Evolutionary conservation across 805 yeast genomes (phyloP), one percentile per base, ranked within the genome.

Genomic region (Phaffomyces opuntiae): DNA sequence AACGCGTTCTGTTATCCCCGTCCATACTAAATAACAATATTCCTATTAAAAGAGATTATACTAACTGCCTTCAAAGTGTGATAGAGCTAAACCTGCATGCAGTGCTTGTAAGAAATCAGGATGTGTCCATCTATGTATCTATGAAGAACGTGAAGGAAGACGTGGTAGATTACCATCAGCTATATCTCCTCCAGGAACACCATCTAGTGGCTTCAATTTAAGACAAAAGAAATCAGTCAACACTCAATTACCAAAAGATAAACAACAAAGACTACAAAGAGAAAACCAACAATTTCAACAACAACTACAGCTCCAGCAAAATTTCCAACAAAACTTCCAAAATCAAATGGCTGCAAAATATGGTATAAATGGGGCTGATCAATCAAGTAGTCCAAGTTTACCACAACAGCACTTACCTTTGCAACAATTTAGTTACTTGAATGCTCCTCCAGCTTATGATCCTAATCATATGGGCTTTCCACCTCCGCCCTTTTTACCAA

Each of bases 61-160:
- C 49, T 35, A 24, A 27, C 46, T 40, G 24, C 11, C 9, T 7
- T 2, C 7, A 38, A 46, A 59, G 63, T 59, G 63, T 44, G 63
- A 59, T 41, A 51, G 60, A 43, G 52, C 37, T 3, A 55, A 54
- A 39, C 63, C 63, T 3, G 57, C 51, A 2, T 59, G 63, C 39
- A 38, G 48, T 1, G 48, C 61, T 0, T 59, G 63, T 40, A 53
- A 46, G 47, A 56, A 53, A 51, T 52, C 61, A 39, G 56, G 52
- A 35, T 45, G 53, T 36, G 49, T 52, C 19, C 60, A 55, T 41
- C 25, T 54, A 40, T 59, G 62, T 47, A 45, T 49, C 6, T 59
- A 55, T 33, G 62, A 59, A 24, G 62, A 56, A 21, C 50, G 54
- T 1, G 47, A 31, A 12, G 31, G 47, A 36, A 40, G 40, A 14